Evolutionary conservation across 2,329 filamentous ascomycete species (phyloP).

Genomic region (Alternaria sp.): DNA sequence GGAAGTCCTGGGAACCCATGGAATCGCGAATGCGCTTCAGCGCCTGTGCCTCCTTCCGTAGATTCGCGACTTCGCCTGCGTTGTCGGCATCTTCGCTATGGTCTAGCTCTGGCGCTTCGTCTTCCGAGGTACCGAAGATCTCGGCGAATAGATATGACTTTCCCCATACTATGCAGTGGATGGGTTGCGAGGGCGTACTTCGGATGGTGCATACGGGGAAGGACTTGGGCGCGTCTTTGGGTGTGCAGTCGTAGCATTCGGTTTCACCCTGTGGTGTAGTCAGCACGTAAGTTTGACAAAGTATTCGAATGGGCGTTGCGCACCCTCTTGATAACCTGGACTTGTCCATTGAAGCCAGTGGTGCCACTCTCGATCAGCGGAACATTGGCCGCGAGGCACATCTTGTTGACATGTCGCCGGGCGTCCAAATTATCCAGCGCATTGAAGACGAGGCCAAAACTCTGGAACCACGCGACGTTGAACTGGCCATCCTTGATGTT

Average conservation of each 20-base stretch:
- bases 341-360: constrained; percentile 96
- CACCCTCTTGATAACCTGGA: constrained; percentile 91
- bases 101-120: constrained; percentile 81
- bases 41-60: constrained; percentile 83
- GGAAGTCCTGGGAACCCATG: constrained; percentile 80
- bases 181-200: constrained; percentile 93
- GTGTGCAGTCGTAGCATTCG: constrained; percentile 94
- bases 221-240: constrained; percentile 88
- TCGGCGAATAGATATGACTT: constrained; percentile 97
- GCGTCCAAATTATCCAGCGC: constrained; percentile 96
- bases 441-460: constrained; percentile 91
- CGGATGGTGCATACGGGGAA: constrained; percentile 98
- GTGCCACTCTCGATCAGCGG: constrained; percentile 96
- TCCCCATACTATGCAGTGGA: constrained; percentile 98
- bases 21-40: constrained; percentile 83
- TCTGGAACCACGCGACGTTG: constrained; percentile 84
- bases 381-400: constrained; percentile 91
- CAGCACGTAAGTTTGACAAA: constrained; percentile 1
- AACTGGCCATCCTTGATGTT: constrained; percentile 94
- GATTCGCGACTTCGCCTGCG: constrained; percentile 83
- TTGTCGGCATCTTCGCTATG: constrained; percentile 83
- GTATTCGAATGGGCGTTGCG: constrained; percentile 5
- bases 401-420: constrained; percentile 92
- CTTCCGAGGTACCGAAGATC: constrained; percentile 90
- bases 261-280: constrained; percentile 68